phyloP scores from a whole-genome alignment of 1,139 yeast genomes.

The Sugiyamaella paludigena region DNA sequence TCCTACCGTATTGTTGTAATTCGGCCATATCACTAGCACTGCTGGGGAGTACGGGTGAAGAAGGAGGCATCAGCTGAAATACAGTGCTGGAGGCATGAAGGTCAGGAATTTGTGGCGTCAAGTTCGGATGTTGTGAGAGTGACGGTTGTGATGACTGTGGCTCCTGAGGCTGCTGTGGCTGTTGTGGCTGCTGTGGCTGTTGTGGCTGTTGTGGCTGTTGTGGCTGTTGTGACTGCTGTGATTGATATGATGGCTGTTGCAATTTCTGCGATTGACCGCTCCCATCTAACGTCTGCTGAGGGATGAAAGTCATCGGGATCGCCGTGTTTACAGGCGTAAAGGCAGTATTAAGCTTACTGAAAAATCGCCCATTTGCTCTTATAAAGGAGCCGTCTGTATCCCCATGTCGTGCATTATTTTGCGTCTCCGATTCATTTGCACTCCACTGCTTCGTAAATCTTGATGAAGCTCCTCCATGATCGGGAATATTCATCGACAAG shows the following conservation, averaged over 20 bases:
- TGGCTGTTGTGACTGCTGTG: neutral
- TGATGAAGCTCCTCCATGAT: neutral
- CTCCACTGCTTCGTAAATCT: neutral
- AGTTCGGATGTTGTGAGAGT: neutral
- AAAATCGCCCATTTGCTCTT: neutral
- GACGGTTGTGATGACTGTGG: neutral
- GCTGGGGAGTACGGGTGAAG: slow-evolving; percentile 9
- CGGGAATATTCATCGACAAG: slow-evolving; percentile 24
- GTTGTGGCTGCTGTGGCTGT: neutral
- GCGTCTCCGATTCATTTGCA: neutral
- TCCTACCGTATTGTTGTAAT: slow-evolving; percentile 19
- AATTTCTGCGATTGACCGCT: neutral
- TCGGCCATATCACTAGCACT: slow-evolving; percentile 1
- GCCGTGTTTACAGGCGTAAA: slow-evolving; percentile 18
- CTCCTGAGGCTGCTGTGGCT: neutral
- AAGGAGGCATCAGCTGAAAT: slow-evolving; percentile 11
- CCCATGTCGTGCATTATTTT: neutral
- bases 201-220: neutral
- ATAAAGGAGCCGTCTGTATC: neutral
- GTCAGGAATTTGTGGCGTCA: slow-evolving; percentile 10
- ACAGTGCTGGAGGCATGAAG: slow-evolving; percentile 13
- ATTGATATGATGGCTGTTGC: no score
- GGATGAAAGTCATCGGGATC: slow-evolving; percentile 9
- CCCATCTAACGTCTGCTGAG: neutral
- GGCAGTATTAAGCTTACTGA: slow-evolving; percentile 10